Evolutionary conservation across 140 eudicot genomes (phyloP).

Genomic region (Oenanthe javanica): DNA sequence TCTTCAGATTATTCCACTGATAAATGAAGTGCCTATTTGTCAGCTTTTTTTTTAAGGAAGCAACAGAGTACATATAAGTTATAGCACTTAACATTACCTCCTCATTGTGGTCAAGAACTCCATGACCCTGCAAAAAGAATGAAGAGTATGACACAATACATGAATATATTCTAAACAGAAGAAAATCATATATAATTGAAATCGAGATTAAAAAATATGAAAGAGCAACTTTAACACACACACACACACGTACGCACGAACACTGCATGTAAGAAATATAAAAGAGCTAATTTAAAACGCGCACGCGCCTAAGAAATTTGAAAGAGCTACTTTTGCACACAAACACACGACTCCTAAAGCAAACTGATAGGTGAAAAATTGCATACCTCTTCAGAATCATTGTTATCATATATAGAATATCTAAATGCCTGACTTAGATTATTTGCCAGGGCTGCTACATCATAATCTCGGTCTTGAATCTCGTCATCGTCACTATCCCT

Average conservation of each 20-base stretch:
- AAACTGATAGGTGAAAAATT: not conserved
- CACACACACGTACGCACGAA: not conserved
- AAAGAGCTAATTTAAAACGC: no score
- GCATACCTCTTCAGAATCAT: conserved; percentile 70
- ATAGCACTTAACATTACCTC: conserved; percentile 43
- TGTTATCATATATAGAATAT: conserved; percentile 55
- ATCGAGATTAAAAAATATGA: not conserved
- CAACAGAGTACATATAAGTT: not conserved
- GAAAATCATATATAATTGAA: not conserved
- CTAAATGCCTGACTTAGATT: conserved; percentile 88
- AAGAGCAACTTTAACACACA: not conserved
- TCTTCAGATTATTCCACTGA: not conserved
- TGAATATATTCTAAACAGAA: not conserved
- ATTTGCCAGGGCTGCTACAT: conserved; percentile 84
- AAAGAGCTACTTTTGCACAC: not conserved
- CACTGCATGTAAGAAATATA: no score
- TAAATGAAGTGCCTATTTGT: not conserved
- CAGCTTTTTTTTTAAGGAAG: not conserved
- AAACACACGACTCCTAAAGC: not conserved
- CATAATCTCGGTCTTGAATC: conserved; percentile 79
- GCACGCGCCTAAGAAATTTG: not conserved
- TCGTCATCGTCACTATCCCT: conserved; percentile 92
- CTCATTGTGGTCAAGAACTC: conserved; percentile 60
- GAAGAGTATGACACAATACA: not conserved
- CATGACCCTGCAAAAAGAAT: conserved; percentile 47